Conservation (phyloP, 2,329 filamentous ascomycete genomes). For the Neonectria coccinea region DNA sequence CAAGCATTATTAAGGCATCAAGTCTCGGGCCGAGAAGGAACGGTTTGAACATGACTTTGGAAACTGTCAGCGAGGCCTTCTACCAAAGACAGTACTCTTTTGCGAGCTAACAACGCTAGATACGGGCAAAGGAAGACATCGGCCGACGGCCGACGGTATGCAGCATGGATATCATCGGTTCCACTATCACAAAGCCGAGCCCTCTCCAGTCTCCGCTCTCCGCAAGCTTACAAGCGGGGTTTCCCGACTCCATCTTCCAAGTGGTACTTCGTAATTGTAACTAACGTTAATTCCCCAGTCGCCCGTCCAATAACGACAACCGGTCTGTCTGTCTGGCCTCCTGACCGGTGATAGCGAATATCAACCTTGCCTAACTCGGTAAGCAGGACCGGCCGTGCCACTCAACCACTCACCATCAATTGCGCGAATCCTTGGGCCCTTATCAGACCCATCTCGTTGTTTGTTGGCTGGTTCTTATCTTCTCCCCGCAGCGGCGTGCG, state of each 20-base stretch:
- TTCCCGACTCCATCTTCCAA: background rate
- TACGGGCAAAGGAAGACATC: background rate
- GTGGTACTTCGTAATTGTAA: background rate
- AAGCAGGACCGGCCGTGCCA: no score
- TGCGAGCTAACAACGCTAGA: background rate
- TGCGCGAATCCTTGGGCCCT: background rate
- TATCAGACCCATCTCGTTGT: background rate
- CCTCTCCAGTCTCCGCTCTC: slow-evolving; percentile 7
- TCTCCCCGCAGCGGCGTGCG: no score
- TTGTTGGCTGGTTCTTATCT: background rate
- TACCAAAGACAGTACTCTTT: background rate
- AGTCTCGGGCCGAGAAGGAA: slow-evolving; percentile 5
- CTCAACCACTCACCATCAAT: background rate
- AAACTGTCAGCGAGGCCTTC: background rate
- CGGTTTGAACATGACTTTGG: background rate
- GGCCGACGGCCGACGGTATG: background rate
- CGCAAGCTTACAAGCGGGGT: slow-evolving; percentile 2
- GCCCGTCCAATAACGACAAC: background rate
- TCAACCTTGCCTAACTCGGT: background rate
- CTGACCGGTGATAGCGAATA: background rate
- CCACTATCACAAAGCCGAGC: slow-evolving; percentile 10
- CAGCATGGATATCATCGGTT: slow-evolving; percentile 4
- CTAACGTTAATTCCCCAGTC: background rate
- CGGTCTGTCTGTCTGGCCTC: background rate
- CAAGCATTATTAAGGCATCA: background rate